Evolutionary conservation across 768 basidiomycete genomes (phyloP).

Genomic region (Royoungia palumana): DNA sequence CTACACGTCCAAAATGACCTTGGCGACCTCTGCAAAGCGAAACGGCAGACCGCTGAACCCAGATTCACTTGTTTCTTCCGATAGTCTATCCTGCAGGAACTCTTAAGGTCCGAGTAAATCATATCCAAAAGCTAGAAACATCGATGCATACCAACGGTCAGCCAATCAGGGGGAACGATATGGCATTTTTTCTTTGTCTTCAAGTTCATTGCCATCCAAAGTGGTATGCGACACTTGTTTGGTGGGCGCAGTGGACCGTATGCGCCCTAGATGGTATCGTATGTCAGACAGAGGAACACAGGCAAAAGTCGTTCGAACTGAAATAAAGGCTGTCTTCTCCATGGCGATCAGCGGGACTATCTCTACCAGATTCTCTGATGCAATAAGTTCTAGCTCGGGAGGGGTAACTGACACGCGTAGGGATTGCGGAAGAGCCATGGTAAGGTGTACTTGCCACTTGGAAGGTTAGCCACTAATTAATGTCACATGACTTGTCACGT

Average conservation of each 20-base stretch:
- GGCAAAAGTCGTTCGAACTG: conserved; percentile 46
- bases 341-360: conserved; percentile 87
- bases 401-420: conserved; percentile 74
- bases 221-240: conserved; percentile 76
- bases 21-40: conserved; percentile 86
- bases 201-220: conserved; percentile 94
- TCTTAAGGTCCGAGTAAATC: conserved; percentile 45
- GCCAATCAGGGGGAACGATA: conserved; percentile 88
- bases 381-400: conserved; percentile 83
- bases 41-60: conserved; percentile 82
- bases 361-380: conserved; percentile 79
- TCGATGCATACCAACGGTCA: conserved; percentile 67
- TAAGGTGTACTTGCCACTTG: too few species aligned
- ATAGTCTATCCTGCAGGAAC: conserved; percentile 70
- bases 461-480: too few species aligned
- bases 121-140: background rate
- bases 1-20: conserved; percentile 90
- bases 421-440: conserved; percentile 75
- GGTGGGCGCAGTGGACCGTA: conserved; percentile 94
- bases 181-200: conserved; percentile 95
- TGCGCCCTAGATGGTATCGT: conserved; percentile 56
- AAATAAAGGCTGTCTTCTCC: conserved; percentile 89
- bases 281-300: conserved; percentile 7
- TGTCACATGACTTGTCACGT: conserved; percentile 23
- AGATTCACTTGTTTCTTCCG: conserved; percentile 67